A percentile compares a stretch with the other conserved stretches of the same genome.
Evolutionary conservation across 306 rosid genomes (phyloP).

Genomic region (Leucaena leucocephala): DNA sequence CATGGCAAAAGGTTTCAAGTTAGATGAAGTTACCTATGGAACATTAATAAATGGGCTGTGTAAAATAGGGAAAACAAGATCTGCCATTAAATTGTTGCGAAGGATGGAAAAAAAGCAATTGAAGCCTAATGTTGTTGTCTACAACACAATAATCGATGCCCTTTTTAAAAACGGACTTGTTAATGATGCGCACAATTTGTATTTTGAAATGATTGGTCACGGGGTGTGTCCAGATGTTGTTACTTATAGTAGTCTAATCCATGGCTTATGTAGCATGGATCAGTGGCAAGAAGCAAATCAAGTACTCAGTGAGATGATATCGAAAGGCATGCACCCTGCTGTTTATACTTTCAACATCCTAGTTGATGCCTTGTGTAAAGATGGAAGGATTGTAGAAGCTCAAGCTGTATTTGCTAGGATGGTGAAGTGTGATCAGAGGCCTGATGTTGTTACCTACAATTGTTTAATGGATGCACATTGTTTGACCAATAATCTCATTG

Average conservation of each 20-base stretch:
- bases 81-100: not conserved
- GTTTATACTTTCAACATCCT: not conserved
- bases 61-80: not conserved
- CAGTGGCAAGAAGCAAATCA: not conserved
- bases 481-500: not conserved
- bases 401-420: not conserved
- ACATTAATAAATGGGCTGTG: not conserved
- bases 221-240: not conserved
- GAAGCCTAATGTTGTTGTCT: not conserved
- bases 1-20: not conserved
- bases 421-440: not conserved
- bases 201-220: not conserved
- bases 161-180: not conserved
- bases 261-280: not conserved
- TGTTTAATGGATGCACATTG: not conserved
- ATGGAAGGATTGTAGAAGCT: conserved; percentile 2
- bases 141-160: not conserved
- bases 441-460: not conserved
- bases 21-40: not conserved
- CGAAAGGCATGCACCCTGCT: not conserved
- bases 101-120: too few relatives aligned
- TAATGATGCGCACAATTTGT: not conserved
- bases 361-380: not conserved
- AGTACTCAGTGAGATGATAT: not conserved
- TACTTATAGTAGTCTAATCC: not conserved